phyloP scores from a whole-genome alignment of 164 flowering plant species.

The Macadamia integrifolia region DNA sequence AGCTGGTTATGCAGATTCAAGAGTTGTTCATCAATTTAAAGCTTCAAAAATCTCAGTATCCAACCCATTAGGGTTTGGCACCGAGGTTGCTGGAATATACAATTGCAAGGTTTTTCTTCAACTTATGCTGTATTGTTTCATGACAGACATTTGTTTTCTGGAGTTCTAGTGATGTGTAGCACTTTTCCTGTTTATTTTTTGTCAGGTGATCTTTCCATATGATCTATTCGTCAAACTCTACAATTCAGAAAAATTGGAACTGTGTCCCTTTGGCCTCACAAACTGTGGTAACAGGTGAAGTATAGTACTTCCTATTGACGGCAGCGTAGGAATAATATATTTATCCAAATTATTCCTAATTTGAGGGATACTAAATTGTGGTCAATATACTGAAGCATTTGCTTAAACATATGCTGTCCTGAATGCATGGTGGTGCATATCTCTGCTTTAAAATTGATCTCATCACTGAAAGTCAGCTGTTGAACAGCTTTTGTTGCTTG shows the following conservation, averaged over 20 bases:
- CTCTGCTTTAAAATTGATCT: too few relatives aligned
- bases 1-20: neutral
- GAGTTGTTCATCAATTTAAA: conserved; percentile 56
- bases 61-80: conserved; percentile 18
- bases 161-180: neutral
- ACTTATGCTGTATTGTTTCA: neutral
- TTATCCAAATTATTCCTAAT: too few relatives aligned
- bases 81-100: conserved; percentile 37
- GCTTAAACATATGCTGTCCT: too few relatives aligned
- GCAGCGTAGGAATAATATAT: neutral
- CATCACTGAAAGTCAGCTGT: too few relatives aligned
- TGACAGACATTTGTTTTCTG: neutral
- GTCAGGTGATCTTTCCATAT: conserved; percentile 68
- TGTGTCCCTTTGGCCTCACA: conserved; percentile 70
- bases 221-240: conserved; percentile 72
- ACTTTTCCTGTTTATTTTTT: conserved; percentile 10
- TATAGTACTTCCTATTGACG: neutral
- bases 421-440: too few relatives aligned
- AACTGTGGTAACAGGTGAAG: conserved; percentile 93
- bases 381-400: neutral
- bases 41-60: conserved; percentile 41
- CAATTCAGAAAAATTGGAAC: conserved; percentile 59
- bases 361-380: neutral
- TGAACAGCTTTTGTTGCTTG: too few relatives aligned
- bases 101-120: conserved; percentile 42